Conservation (phyloP, 2,329 filamentous ascomycete species). For the Lecanicillium sp. region DNA sequence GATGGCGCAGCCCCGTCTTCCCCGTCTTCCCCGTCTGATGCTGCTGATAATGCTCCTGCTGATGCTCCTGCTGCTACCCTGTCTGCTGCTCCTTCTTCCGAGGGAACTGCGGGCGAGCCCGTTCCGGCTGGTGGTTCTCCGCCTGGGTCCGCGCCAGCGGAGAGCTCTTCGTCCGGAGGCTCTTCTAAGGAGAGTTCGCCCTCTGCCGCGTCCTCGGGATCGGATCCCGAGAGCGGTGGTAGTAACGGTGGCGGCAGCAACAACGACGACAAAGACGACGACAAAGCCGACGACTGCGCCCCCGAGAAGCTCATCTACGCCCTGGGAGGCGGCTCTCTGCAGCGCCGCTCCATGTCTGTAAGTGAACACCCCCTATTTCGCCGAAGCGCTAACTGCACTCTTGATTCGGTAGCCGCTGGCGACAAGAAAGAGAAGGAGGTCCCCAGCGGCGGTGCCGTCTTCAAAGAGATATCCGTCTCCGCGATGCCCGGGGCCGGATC, state of each 20-base stretch:
- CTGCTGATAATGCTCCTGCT: slow-evolving; percentile 6
- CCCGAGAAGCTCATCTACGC: slow-evolving; percentile 15
- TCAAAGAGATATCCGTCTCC: slow-evolving; percentile 3
- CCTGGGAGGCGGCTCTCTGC: slow-evolving; percentile 14
- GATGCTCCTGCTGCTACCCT: background rate
- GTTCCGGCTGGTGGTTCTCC: too few relatives aligned
- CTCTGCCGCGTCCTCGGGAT: background rate
- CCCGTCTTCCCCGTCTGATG: background rate
- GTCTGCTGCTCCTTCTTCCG: background rate
- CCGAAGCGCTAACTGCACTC: slow-evolving; percentile 23
- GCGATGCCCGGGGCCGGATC: background rate
- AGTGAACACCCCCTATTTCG: slow-evolving; percentile 20
- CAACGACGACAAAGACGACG: background rate
- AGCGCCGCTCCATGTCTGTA: slow-evolving; percentile 18
- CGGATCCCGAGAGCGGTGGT: background rate
- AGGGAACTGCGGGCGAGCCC: background rate
- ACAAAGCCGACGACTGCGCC: background rate
- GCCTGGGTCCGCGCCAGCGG: background rate
- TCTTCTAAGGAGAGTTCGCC: background rate
- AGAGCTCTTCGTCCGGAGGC: background rate
- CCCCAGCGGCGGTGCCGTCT: background rate
- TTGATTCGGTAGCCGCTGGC: slow-evolving; percentile 17
- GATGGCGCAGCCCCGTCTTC: background rate
- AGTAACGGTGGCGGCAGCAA: background rate
- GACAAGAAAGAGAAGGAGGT: background rate